Evolutionary conservation across 1,139 yeast species (phyloP), one percentile per base, ranked within the genome.

Genomic region (Kodamaea ohmeri): DNA sequence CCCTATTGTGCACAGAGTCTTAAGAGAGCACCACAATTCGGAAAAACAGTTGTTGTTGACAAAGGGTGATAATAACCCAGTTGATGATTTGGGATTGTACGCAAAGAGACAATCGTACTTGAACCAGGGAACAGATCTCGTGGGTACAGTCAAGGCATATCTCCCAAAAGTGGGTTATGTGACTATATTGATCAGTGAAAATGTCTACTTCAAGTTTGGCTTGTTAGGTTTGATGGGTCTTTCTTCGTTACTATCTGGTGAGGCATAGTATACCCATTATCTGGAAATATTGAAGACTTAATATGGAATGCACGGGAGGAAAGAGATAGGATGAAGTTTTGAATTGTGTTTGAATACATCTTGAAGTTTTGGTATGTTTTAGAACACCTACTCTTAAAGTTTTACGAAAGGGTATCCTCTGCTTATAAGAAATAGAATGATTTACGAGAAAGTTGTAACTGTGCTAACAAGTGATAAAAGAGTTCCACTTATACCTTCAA

Each of bases 41-140:
- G 65, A 72, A 48, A 80, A 79, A 55, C 97, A 92, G 61, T 69
- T 82, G 41, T 64, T 92, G 37, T 73, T 92, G 46, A 94, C 99
- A 2, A 92, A 92, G 60, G 99, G 99, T 57, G 99, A 92, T 61
- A 94, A 94, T 61, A 92, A 92, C 56, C 86, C 92, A 3, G 82
- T 85, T 40, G 96, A 92, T 61, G 99, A 92, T 61, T 73, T 92
- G 50, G 83, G 87, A 15, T 71, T 92, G 35, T 92, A 94, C 56
- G 85, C 92, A 1, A 74, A 78, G 48, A 81, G 78, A 42, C 94
- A 88, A 56, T 69, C 69, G 39, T 92, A 92, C 50, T 69, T 92
- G 51, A 81, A 87, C 51, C 80, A 89, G 48, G 74, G 79, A 35
- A 70, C 67, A 15, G 97, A 94, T 56, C 74, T 92, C 40, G 79